Evolutionary conservation across 2,329 filamentous ascomycete species (phyloP), one percentile per base, ranked within the genome.

Genomic region (Hymenotorrendiella dingleyae): DNA sequence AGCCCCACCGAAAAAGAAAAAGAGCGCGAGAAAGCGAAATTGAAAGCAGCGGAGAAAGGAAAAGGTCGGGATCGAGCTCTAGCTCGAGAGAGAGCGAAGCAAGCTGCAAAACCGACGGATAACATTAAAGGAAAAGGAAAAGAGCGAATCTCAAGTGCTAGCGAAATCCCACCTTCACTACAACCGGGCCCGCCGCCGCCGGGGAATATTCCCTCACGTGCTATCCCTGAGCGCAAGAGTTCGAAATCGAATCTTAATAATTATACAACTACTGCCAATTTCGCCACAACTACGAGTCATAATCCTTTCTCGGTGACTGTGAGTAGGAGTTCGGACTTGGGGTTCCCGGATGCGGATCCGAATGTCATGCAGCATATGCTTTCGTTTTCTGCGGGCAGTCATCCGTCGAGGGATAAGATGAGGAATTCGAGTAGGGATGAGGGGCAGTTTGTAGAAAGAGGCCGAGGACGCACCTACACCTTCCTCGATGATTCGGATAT

Each of bases 401-500:
- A n/a, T 29, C 17, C 26, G 12, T 38, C 23, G 17, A 16, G 34
- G 19, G n/a, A 21, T 14, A 36, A 26, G 19, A 36, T 36, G 34
- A 20, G 34, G 26, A n/a, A n/a, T n/a, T n/a, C 12, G 27, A 29
- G 16, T 29, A 4, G 8, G 27, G 27, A 12, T 29, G 21, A 14
- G 4, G 28, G 17, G 21, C 10, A 24, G n/a, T 14, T 12, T 3
- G 17, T 17, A 4, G 21, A 20, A n/a, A 40, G 29, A 10, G 24
- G 22, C 16, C n/a, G 39, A 19, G 22, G 39, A 2, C 21, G 39
- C 17, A 20, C 35, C 9, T 43, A 43, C 28, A 43, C 41, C 2
- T 43, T 43, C 16, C 34, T 43, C 6, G 17, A 43, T 11, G 41
- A 43, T 19, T 35, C 38, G 14, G 35, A 38, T 23, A 6, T 33